Conservation (phyloP, 2,329 filamentous ascomycete genomes). For the Chrysosporium keratinophilum region DNA sequence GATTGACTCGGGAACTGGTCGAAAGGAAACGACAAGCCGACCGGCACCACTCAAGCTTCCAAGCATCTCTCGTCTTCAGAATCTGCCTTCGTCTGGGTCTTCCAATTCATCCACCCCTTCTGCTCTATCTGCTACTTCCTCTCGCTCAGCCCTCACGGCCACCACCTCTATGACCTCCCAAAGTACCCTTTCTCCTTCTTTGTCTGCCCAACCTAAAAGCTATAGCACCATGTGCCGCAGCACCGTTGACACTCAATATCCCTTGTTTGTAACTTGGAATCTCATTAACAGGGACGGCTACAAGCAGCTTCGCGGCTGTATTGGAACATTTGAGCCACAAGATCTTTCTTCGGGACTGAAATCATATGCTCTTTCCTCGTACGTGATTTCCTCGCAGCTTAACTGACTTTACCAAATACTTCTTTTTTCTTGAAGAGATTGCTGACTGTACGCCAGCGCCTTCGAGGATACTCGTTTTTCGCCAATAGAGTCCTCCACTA, state of each 20-base stretch:
- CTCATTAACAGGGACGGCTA: constrained; percentile 51
- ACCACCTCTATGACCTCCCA: constrained; percentile 34
- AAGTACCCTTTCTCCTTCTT: constrained; percentile 34
- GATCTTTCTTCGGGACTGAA: constrained; percentile 62
- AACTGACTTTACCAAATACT: not conserved
- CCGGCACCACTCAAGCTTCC: constrained; percentile 2
- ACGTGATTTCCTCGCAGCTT: constrained; percentile 23
- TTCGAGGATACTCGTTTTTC: constrained; percentile 54
- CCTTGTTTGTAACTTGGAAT: constrained; percentile 95
- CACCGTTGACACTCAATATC: constrained; percentile 37
- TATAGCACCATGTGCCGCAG: constrained; percentile 6
- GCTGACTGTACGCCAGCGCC: constrained; percentile 35
- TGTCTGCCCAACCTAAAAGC: constrained; percentile 17
- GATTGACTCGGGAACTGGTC: not conserved
- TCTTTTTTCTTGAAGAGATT: not conserved
- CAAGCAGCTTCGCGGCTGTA: constrained; percentile 76
- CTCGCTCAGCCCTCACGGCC: constrained; percentile 34
- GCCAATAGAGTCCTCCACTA: constrained; percentile 45
- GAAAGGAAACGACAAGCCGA: not conserved
- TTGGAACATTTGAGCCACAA: constrained; percentile 80
- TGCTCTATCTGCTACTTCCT: constrained; percentile 41
- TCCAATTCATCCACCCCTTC: constrained; percentile 34
- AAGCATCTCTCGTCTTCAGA: constrained; percentile 12
- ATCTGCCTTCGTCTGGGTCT: constrained; percentile 26
- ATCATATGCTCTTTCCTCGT: constrained; percentile 74